Evolutionary conservation across 169 alveolate genomes (phyloP), one percentile per base, ranked within the genome.

Genomic region (Plasmodium chabaudi): DNA sequence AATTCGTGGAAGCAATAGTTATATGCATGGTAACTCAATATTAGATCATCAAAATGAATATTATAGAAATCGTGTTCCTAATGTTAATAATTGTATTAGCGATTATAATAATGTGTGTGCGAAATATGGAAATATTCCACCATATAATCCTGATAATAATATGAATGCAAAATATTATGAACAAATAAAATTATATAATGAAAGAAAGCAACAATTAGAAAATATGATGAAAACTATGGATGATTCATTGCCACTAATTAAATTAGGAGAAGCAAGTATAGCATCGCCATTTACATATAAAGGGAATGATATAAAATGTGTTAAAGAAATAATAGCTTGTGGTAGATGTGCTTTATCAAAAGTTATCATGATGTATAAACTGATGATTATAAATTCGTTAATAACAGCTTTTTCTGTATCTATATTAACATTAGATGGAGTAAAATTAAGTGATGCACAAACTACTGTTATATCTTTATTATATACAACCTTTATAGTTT

Each of bases 271-370:
- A 93, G 99, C 99, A 9, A 97, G 99, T 75, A 97, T 98, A 34
- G 99, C 99, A 42, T 98, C 99, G 1, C 99, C 99, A 21, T 99
- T 99, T 94, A 98, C 99, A 9, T 97, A 97, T 70, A 97, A 97
- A 65, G 96, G 96, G 13, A 92, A 92, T 49, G 96, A 98, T 63
- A 97, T 98, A 21, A 93, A 92, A 67, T 97, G 99, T 63, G 98
- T 97, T 6, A 96, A 96, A 65, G 96, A 96, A 67, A 88, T 98
- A 34, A 94, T 97, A 49, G 92, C 96, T 10, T 95, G 97, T 91
- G 99, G 99, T 49, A 89, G 99, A 46, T 97, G 99, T 73, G 96
- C 99, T 21, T 94, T 98, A 25, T 96, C 98, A 9, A 95, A 97
- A n/a, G 98, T 98, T 56, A 93, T 97, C 70, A 94, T 97, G 96